A percentile compares a stretch with the other conserved stretches of the same genome.
Evolutionary conservation across 495 filamentous ascomycete species (phyloP).

Genomic region (Baudoinia panamericana): DNA sequence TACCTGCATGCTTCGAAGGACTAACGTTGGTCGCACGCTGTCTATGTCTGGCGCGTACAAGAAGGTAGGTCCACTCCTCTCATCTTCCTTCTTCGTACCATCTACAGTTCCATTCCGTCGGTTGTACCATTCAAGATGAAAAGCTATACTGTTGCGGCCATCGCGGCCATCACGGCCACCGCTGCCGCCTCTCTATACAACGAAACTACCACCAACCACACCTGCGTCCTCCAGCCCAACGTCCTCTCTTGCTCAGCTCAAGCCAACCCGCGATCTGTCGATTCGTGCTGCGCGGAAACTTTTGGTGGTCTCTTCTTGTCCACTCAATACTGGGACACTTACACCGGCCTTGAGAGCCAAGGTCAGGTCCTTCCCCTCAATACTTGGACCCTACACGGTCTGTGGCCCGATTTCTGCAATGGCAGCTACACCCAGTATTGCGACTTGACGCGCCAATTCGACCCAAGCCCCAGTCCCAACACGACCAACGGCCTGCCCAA

Average conservation of each 20-base stretch:
- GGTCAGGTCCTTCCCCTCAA: constrained; percentile 36
- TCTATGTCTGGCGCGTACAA: no score
- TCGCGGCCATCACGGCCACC: neutral
- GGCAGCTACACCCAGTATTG: constrained; percentile 37
- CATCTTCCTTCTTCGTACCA: no score
- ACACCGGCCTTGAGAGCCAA: constrained; percentile 36
- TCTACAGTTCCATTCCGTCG: no score
- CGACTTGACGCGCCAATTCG: constrained; percentile 39
- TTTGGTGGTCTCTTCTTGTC: constrained; percentile 38
- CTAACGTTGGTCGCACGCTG: no score
- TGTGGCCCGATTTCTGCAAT: constrained; percentile 41
- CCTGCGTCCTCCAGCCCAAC: constrained; percentile 1
- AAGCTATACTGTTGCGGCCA: neutral
- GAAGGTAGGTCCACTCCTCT: no score
- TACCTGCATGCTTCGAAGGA: constrained; percentile 3
- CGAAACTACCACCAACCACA: constrained; percentile 1
- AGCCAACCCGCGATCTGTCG: constrained; percentile 30
- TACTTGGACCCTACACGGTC: constrained; percentile 38
- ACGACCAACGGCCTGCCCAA: constrained; percentile 34
- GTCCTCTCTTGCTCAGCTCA: constrained; percentile 35
- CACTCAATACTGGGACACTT: constrained; percentile 43
- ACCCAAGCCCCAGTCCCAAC: constrained; percentile 39
- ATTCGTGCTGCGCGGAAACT: constrained; percentile 42
- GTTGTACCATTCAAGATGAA: no score
- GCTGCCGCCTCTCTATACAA: constrained; percentile 1